Conservation (phyloP, 2,329 filamentous ascomycete genomes). For the Neofusicoccum ribis region DNA sequence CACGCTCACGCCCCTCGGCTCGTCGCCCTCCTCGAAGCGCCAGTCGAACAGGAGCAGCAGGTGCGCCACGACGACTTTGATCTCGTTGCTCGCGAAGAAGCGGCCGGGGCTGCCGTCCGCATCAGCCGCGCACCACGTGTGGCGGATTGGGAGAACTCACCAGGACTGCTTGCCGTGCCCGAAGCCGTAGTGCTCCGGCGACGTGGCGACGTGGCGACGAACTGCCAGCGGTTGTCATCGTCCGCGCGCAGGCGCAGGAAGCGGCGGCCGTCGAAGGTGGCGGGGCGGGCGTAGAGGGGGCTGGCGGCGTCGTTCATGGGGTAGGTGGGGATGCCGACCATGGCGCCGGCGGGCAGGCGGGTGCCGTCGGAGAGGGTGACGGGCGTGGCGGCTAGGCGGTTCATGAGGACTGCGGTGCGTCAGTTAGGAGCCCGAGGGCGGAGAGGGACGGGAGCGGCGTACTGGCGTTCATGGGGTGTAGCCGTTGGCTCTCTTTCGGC, state of each 20-base stretch:
- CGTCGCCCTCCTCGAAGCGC: not conserved
- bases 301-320: not conserved
- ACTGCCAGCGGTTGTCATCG: slow-evolving; percentile 19
- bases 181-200: slow-evolving; percentile 8
- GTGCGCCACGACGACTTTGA: slow-evolving; percentile 33
- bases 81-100: slow-evolving; percentile 35
- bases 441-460: slow-evolving; percentile 26
- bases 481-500: slow-evolving; percentile 40
- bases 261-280: not conserved
- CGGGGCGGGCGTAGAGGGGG: not conserved
- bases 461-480: not conserved
- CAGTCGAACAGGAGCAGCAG: not conserved
- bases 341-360: not conserved
- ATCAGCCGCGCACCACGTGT: slow-evolving; percentile 25
- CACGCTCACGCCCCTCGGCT: not conserved
- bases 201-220: not conserved
- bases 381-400: not conserved
- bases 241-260: not conserved
- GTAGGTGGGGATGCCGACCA: not conserved
- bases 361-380: slow-evolving; percentile 10
- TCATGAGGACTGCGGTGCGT: not conserved
- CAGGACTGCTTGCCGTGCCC: slow-evolving; percentile 23
- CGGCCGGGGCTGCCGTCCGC: slow-evolving; percentile 32
- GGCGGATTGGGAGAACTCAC: not conserved
- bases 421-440: no score